Conservation (phyloP, 2,329 filamentous ascomycete genomes). For the Aspergillus sp. region DNA sequence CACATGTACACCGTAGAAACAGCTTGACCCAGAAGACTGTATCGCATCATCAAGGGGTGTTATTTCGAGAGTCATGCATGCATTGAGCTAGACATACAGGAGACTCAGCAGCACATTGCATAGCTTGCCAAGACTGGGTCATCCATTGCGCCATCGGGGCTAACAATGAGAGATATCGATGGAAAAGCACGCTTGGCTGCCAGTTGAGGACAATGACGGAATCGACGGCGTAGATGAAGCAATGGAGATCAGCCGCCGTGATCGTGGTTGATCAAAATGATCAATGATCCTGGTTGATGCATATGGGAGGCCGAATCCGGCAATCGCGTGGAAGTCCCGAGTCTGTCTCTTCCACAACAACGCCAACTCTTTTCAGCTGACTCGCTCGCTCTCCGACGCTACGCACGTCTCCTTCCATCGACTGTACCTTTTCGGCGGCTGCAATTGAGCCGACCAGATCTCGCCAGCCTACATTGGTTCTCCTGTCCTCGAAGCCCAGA, state of each 20-base stretch:
- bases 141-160: conserved; percentile 12
- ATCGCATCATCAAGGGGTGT: not conserved
- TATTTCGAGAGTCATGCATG: not conserved
- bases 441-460: no score
- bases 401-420: no score
- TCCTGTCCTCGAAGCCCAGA: no score
- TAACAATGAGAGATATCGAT: not conserved
- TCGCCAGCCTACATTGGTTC: no score
- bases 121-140: not conserved
- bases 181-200: not conserved
- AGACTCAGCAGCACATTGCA: not conserved
- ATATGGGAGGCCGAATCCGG: not conserved
- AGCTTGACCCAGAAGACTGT: not conserved
- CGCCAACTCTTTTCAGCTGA: not conserved
- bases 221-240: not conserved
- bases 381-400: no score
- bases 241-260: not conserved
- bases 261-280: not conserved
- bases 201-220: not conserved
- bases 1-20: not conserved
- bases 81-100: not conserved
- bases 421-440: no score
- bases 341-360: no score
- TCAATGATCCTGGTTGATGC: not conserved
- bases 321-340: not conserved